Conservation (phyloP, 305 asterid species). For the Coffea humblotiana region DNA sequence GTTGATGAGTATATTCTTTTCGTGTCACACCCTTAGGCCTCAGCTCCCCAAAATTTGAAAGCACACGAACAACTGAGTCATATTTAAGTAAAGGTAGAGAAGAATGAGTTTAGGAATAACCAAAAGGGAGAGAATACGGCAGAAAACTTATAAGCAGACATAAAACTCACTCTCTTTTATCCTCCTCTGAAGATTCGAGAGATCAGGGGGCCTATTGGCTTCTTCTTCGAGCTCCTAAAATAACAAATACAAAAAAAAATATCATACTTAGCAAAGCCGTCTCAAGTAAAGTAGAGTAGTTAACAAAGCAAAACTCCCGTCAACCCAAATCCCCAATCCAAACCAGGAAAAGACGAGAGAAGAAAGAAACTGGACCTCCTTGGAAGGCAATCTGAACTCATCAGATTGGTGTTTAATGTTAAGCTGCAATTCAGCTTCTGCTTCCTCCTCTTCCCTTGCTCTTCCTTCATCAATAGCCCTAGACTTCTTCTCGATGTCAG, state of each 20-base stretch:
- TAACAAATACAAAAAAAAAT: conserved; percentile 16
- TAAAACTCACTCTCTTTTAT: conserved; percentile 67
- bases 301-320: neutral
- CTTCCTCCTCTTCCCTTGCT: conserved; percentile 47
- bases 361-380: conserved; percentile 47
- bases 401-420: conserved; percentile 74
- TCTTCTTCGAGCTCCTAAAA: conserved; percentile 86
- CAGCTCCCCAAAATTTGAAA: conserved; percentile 67
- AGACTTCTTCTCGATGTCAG: conserved; percentile 58
- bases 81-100: conserved; percentile 8
- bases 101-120: neutral
- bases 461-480: conserved; percentile 52
- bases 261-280: neutral
- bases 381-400: conserved; percentile 79
- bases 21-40: conserved; percentile 77
- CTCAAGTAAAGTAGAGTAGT: neutral
- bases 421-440: conserved; percentile 48
- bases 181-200: conserved; percentile 73
- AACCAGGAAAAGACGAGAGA: conserved; percentile 7
- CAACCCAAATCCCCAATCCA: neutral
- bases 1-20: conserved; percentile 72
- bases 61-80: conserved; percentile 77
- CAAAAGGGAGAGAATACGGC: neutral
- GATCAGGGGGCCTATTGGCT: conserved; percentile 75
- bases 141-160: conserved; percentile 9